These are phyloP conservation scores for Dendryphion nanum DNA, from an alignment of 2,329 filamentous ascomycete species.

Conservation along the genomic window DNA sequence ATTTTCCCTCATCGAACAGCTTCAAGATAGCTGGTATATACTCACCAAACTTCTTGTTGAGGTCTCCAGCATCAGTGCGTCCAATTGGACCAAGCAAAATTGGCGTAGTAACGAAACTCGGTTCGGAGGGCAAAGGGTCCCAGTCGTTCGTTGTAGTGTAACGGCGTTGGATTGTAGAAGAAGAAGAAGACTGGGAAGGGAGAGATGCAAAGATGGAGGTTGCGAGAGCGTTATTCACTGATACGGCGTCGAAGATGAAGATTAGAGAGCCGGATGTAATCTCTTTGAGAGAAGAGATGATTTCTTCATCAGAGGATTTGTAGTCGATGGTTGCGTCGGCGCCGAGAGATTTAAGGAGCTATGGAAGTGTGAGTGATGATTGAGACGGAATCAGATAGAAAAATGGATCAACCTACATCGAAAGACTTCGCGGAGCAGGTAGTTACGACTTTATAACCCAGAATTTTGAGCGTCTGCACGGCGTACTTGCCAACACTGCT, in stretches of 20 bases:
- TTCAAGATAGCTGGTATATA: slow-evolving; percentile 15
- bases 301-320: slow-evolving; percentile 22
- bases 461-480: slow-evolving; percentile 27
- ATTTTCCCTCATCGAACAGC: slow-evolving; percentile 13
- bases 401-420: slow-evolving; percentile 10
- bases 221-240: slow-evolving; percentile 25
- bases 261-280: slow-evolving; percentile 25
- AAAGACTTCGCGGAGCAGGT: slow-evolving; percentile 30
- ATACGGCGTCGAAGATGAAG: slow-evolving; percentile 32
- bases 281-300: slow-evolving; percentile 21
- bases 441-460: slow-evolving; percentile 32
- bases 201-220: slow-evolving; percentile 16
- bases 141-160: slow-evolving; percentile 16
- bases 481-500: slow-evolving; percentile 32
- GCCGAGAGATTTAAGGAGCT: slow-evolving; percentile 27
- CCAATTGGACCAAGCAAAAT: slow-evolving; percentile 18
- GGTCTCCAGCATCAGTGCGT: slow-evolving; percentile 11
- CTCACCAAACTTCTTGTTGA: slow-evolving; percentile 11
- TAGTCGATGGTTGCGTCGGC: slow-evolving; percentile 31
- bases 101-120: slow-evolving; percentile 4
- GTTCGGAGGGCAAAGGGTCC: slow-evolving; percentile 9
- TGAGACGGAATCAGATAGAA: not conserved
- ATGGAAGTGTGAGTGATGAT: slow-evolving; percentile 1
- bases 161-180: slow-evolving; percentile 18
- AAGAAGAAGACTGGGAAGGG: too few relatives aligned